A percentile compares a stretch with the other conserved stretches of the same genome.
These are phyloP conservation scores for Ceratobasidium sp. DNA, from an alignment of 1,284 basidiomycete species.

Conservation along the genomic window DNA sequence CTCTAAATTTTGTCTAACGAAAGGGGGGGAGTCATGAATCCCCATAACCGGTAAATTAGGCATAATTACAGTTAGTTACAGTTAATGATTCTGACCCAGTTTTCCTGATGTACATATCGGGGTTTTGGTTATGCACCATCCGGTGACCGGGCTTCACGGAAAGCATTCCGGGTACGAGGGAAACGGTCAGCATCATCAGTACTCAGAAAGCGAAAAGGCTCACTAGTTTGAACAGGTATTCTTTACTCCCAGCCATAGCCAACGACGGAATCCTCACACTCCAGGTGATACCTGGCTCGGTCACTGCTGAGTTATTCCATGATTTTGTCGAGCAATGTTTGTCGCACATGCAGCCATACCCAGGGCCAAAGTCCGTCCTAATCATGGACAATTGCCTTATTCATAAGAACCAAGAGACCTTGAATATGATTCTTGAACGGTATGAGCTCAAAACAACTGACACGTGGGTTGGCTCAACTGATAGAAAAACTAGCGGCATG, in stretches of 20 bases:
- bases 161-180: slow-evolving; percentile 46
- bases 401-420: slow-evolving; percentile 54
- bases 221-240: slow-evolving; percentile 51
- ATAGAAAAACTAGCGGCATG: slow-evolving; percentile 51
- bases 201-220: neutral
- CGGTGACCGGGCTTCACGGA: slow-evolving; percentile 39
- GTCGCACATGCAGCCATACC: too few relatives aligned
- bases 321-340: too few relatives aligned
- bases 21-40: too few relatives aligned
- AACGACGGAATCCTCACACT: too few relatives aligned
- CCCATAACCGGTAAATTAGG: too few relatives aligned
- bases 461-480: neutral
- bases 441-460: slow-evolving; percentile 49
- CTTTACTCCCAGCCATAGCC: slow-evolving; percentile 56
- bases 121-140: slow-evolving; percentile 41
- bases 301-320: too few relatives aligned
- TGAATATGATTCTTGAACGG: slow-evolving; percentile 56
- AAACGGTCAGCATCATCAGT: slow-evolving; percentile 40
- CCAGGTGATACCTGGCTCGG: too few relatives aligned
- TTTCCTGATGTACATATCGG: slow-evolving; percentile 15
- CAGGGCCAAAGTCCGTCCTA: slow-evolving; percentile 56
- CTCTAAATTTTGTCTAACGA: too few relatives aligned
- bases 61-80: too few relatives aligned
- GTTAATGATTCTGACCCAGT: too few relatives aligned
- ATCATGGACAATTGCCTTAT: slow-evolving; percentile 59